Base-by-base conservation (phyloP, 139 green algal genomes). In the Chlorella ohadii region DNA sequence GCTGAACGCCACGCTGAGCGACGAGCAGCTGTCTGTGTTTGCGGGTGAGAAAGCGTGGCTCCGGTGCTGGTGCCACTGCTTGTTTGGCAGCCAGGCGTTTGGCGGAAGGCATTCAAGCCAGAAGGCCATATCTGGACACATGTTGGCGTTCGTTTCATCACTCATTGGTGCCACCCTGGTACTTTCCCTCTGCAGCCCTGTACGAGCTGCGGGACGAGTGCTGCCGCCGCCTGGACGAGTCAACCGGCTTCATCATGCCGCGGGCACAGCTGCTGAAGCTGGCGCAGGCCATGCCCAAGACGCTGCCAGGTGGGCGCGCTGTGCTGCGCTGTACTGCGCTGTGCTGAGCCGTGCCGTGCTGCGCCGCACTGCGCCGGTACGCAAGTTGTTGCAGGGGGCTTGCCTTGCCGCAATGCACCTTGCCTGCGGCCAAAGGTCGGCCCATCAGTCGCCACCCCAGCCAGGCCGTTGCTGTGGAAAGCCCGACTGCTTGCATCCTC, bases 161-260 rank as follows among this genome's bases (percentile, higher is more conserved):
- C 7, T 2, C 64, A 12, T 71, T 11, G n/a, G 64, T 20, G 28
- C 25, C 25, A 73, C 13, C 34, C 31, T 33, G 2, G n/a, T 51
- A 38, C 20, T 74, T 25, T 31, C 61, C 44, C 20, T 77, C 63
- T 67, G 67, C 78, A 83, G 87, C 82, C 31, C 63, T 90, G 34
- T 89, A 88, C 44, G 66, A 67, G 20, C 99, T 96, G 95, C 90
- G 96, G 0, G 95, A 99, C 81, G 44, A 28, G 2, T 79, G 92
- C 22, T 91, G 91, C 2, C 90, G 96, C 3, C 56, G 83, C 34
- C 59, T 90, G 67, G 96, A 99, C 78, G 96, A 99, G 86, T 93
- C 90, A 87, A 75, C 82, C 16, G 95, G 94, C 67, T 99, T 95
- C 79, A 88, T 99, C 61, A 81, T 99, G 87, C 85, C 95, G 0